Base-by-base conservation (phyloP, 2,329 filamentous ascomycete genomes). In the Curvularia hawaiiensis region DNA sequence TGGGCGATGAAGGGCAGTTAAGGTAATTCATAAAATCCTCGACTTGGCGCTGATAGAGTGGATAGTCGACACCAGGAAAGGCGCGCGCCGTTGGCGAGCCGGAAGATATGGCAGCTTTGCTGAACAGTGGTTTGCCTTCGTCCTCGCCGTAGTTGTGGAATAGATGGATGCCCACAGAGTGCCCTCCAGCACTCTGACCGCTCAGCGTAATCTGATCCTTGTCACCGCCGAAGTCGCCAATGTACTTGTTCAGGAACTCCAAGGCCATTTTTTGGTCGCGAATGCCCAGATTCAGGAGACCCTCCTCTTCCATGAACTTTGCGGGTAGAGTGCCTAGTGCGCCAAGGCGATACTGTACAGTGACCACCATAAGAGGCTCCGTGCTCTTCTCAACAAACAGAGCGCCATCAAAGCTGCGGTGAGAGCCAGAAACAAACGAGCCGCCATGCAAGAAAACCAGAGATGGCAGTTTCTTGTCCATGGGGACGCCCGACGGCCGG, bases 181-280 rank as follows among this genome's bases (percentile, higher is more conserved):
- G 74, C 3, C 64, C 74, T 35, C 78, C 78, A 20, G 77, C 77
- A 41, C 74, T 75, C 41, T 78, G 76, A 1, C 79, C 78, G 50
- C 72, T 77, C 6, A 80, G 66, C 1, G 73, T 79, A 50, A 81
- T 75, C 4, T 71, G 62, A 24, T 71, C 59, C 8, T 74, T 67
- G 60, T 80, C 77, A 14, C 78, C 79, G 4, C 68, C 79, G 73
- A 70, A 74, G 41, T 58, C 54, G 57, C 51, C 47, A 22, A 79
- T 73, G 50, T 80, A 79, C 41, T 77, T 70, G 11, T 75, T 69
- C 20, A 79, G 54, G 63, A 79, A 80, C 56, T 78, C 73, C 16
- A 76, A 62, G 38, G 66, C 59, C 62, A 68, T 61, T 28, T 55
- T 66, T 56, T 72, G 69, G 47, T 76, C 73, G 2, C 66, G 56